Percentiles rank a stretch among this genome's conserved stretches.
Conservation (phyloP, 2,329 filamentous ascomycete genomes). For the Hypoxylon sp. region DNA sequence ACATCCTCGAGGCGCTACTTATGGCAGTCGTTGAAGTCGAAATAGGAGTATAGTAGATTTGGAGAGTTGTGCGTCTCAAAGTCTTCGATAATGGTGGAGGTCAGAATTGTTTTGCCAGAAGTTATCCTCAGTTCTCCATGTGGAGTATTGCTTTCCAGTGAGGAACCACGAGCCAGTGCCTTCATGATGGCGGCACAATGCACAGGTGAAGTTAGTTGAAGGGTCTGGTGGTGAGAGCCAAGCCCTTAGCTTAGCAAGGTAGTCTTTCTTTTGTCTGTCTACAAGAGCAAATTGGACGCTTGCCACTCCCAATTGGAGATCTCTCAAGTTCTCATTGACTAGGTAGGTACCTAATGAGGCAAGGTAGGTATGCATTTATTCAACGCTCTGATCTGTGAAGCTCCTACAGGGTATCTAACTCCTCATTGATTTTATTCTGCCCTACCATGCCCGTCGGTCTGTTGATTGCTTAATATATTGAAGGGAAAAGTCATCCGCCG, state of each 20-base stretch:
- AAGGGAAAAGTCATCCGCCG: no score
- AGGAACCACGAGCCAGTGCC: conserved; percentile 57
- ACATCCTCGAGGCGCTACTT: conserved; percentile 56
- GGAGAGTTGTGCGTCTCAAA: conserved; percentile 16
- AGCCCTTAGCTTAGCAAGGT: background rate
- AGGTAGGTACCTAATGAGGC: no score
- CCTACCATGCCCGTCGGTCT: no score
- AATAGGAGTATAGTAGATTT: conserved; percentile 55
- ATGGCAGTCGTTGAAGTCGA: conserved; percentile 57
- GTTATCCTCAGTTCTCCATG: conserved; percentile 52
- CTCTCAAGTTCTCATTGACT: no score
- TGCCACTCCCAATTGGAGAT: no score
- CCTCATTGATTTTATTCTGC: no score
- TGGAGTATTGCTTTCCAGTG: conserved; percentile 46
- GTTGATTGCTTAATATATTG: no score
- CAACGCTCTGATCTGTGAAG: no score
- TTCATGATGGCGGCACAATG: conserved; percentile 51
- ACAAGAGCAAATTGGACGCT: no score
- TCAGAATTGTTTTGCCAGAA: conserved; percentile 60
- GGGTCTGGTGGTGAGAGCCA: conserved; percentile 57
- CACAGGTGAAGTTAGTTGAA: conserved; percentile 53
- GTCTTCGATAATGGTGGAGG: conserved; percentile 56
- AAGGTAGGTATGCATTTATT: no score
- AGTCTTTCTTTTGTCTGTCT: no score
- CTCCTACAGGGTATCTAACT: no score